A percentile compares a stretch with the other conserved stretches of the same genome.
phyloP scores from a whole-genome alignment of 495 filamentous ascomycete species.

The Xylaria acuta region DNA sequence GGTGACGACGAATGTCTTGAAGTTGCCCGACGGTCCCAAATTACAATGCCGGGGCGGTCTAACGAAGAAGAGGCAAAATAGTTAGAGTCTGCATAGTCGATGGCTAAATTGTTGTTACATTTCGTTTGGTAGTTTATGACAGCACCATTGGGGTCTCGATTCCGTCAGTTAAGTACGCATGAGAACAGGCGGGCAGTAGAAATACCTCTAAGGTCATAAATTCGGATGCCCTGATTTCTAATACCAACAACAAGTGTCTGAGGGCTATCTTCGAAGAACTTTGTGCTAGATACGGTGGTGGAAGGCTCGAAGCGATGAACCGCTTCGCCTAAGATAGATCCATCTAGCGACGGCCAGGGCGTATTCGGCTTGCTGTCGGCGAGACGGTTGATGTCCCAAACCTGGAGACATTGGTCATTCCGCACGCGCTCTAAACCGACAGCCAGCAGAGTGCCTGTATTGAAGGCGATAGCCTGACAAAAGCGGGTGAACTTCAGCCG shows the following conservation, averaged over 20 bases:
- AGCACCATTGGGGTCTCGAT: slow-evolving; percentile 59
- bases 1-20: slow-evolving; percentile 52
- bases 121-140: slow-evolving; percentile 70
- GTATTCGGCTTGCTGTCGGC: slow-evolving; percentile 50
- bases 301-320: slow-evolving; percentile 76
- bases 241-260: slow-evolving; percentile 82
- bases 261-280: slow-evolving; percentile 87
- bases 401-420: slow-evolving; percentile 90
- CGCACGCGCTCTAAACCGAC: slow-evolving; percentile 89
- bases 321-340: slow-evolving; percentile 61
- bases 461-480: slow-evolving; percentile 93
- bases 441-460: slow-evolving; percentile 75
- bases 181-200: background rate
- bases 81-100: slow-evolving; percentile 89
- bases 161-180: slow-evolving; percentile 20
- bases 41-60: slow-evolving; percentile 71
- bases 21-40: slow-evolving; percentile 87
- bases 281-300: slow-evolving; percentile 86
- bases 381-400: slow-evolving; percentile 86
- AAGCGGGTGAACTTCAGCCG: slow-evolving; percentile 83
- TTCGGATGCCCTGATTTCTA: slow-evolving; percentile 82
- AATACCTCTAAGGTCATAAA: slow-evolving; percentile 87
- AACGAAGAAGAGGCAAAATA: slow-evolving; percentile 90
- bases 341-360: slow-evolving; percentile 46
- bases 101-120: slow-evolving; percentile 88